These are phyloP conservation scores for Brassica hybrid DNA, from an alignment of 441 rosid genomes.

Conservation along the genomic window DNA sequence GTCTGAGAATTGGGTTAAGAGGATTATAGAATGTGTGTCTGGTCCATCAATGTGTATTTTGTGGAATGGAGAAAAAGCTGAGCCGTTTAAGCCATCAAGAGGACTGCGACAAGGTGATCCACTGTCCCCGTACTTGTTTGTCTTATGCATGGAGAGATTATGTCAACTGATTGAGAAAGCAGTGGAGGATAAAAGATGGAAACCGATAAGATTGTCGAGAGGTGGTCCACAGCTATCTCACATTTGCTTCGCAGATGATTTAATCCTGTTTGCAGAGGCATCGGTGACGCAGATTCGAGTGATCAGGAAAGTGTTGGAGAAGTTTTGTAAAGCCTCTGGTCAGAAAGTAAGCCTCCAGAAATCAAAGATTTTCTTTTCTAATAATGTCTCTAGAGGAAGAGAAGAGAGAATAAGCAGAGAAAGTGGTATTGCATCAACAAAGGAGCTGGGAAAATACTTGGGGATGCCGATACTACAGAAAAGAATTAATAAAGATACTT, in stretches of 20 bases:
- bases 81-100: background rate
- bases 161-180: background rate
- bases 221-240: background rate
- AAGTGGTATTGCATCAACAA: background rate
- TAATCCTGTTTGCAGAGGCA: background rate
- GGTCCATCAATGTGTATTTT: too few species aligned
- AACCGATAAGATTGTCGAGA: background rate
- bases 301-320: background rate
- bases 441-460: background rate
- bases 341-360: background rate
- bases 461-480: background rate
- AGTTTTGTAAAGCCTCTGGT: background rate
- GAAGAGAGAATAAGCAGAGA: background rate
- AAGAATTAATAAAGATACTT: background rate
- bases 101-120: background rate
- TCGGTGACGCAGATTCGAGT: background rate
- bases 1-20: too few species aligned
- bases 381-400: background rate
- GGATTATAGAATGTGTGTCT: too few species aligned
- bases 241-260: background rate
- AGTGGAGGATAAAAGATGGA: background rate
- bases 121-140: background rate
- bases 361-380: background rate
- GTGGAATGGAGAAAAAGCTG: background rate
- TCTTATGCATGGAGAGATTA: background rate